Evolutionary conservation across 129 eudicot genomes (phyloP), one percentile per base, ranked within the genome.

Genomic region (Flaveria linearis): DNA sequence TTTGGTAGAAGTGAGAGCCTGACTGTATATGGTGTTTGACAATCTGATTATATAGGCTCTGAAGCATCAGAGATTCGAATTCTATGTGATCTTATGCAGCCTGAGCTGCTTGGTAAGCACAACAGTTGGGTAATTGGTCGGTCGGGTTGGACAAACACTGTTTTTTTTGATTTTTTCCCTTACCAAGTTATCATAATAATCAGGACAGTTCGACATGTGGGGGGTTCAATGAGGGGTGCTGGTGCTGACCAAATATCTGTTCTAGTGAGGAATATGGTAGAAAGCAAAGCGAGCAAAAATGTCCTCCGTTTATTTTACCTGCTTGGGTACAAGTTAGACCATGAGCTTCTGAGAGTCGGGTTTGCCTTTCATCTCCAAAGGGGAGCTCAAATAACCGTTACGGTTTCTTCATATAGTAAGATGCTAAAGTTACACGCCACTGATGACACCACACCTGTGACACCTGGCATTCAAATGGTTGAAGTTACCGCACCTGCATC

Each of bases 401-500:
- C 96, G 2, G 96, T 94, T 43, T 86, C 97, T 17, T 94, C 96
- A 4, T 90, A 91, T 41, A 89, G 88, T 83, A 94, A 91, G 84
- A 89, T 94, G 99, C 89, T 88, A 70, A 91, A 89, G 73, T 84
- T 94, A 68, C 99, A 94, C 69, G 96, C 92, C 5, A 88, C 83
- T 20, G 99, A 94, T 68, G 99, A 94, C 11, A 95, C 91, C 4
- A 93, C 80, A 50, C 91, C 96, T 3, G 87, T 94, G 20, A 89
- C 99, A 45, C 97, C 91, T 3, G 99, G 99, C 45, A 89, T 91
- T 58, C 97, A 94, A 82, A 76, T 94, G 70, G 99, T 94, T 76
- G 99, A 94, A 82, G 96, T 94, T 30, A 91, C 99, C 0, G 97
- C 99, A 72, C 97, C 96, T 60, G 97, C 97, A 9, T 65, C 97